Evolutionary conservation across 2,329 filamentous ascomycete species (phyloP).

Genomic region (Cadophora sp.): DNA sequence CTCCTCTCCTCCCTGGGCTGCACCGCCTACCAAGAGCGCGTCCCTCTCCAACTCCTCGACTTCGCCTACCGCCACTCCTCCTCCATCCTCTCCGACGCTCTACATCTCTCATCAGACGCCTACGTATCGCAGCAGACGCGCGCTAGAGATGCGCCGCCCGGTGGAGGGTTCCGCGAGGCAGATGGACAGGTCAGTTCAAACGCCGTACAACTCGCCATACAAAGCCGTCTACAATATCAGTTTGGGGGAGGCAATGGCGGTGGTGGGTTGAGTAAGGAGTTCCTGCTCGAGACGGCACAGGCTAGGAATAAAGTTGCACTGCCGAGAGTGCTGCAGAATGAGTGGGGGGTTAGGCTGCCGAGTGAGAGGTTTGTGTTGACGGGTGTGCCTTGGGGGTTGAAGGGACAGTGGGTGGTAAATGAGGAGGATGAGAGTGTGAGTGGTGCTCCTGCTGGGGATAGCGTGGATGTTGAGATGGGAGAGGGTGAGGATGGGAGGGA

Average conservation of each 20-base stretch:
- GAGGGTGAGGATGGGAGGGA: conserved; percentile 17
- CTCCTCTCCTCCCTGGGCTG: conserved; percentile 81
- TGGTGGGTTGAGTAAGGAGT: conserved; percentile 73
- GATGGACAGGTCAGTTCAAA: conserved; percentile 62
- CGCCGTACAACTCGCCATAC: conserved; percentile 76
- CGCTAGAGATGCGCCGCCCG: conserved; percentile 44
- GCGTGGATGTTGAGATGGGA: conserved; percentile 16
- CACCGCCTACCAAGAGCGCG: conserved; percentile 80
- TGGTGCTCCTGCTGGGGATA: conserved; percentile 45
- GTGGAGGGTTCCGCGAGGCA: conserved; percentile 42
- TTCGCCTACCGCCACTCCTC: conserved; percentile 86
- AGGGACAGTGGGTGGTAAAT: conserved; percentile 62
- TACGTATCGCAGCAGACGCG: conserved; percentile 56
- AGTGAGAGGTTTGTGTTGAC: conserved; percentile 73
- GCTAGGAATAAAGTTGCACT: conserved; percentile 73
- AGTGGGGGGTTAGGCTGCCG: conserved; percentile 72
- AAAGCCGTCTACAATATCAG: conserved; percentile 70
- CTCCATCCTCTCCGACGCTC: conserved; percentile 72
- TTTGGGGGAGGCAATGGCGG: conserved; percentile 62
- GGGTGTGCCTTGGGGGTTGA: conserved; percentile 69
- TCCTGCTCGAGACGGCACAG: conserved; percentile 75
- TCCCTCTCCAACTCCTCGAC: conserved; percentile 82
- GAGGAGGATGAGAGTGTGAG: conserved; percentile 51
- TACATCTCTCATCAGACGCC: conserved; percentile 73
- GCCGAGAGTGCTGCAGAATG: conserved; percentile 66